Evolutionary conservation across 2,329 filamentous ascomycete species (phyloP), one percentile per base, ranked within the genome.

Genomic region (Talaromyces albobiverticillius): DNA sequence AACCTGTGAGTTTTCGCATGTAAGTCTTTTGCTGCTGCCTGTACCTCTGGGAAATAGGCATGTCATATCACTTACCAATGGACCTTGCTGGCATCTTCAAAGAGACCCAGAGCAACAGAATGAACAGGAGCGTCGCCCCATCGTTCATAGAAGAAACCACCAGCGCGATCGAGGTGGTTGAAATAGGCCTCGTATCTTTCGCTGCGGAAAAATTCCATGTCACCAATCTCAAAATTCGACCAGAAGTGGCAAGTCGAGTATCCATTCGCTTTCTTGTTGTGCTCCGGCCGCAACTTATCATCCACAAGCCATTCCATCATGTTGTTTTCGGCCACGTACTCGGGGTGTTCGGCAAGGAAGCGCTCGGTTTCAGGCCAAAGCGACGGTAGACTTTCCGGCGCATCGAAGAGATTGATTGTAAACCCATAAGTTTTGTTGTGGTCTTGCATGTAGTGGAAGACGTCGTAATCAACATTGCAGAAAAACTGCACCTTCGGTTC

Each of bases 181-280:
- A 99, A 99, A 73, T 96, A 99, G 59, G 95, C 91, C 68, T 95
- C 89, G 68, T 99, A 99, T 43, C 84, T 81, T 69, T 92, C 84
- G 67, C 90, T 89, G 46, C 94, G 81, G 89, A 91, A 99, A 73
- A 99, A 96, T 59, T 83, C 83, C 82, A 99, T 83, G 71, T 96
- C 90, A 45, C 83, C 93, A 64, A 99, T 93, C 74, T 99, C 94
- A 64, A 99, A 99, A 73, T 99, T 99, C 65, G 87, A 94, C 94
- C 94, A 99, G 79, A 99, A 99, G 73, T 99, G 94, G 71, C 94
- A 99, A 2, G 94, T 97, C 31, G 90, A 95, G 78, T 96, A 99
- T 31, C 94, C 94, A 64, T 95, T 88, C 6, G 93, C 93, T 59
- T 86, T 84, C 51, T 80, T 70, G 67, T 90, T 90, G 71, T 95